Base-by-base conservation (phyloP, 2,329 filamentous ascomycete species). In the Remersonia thermophila region DNA sequence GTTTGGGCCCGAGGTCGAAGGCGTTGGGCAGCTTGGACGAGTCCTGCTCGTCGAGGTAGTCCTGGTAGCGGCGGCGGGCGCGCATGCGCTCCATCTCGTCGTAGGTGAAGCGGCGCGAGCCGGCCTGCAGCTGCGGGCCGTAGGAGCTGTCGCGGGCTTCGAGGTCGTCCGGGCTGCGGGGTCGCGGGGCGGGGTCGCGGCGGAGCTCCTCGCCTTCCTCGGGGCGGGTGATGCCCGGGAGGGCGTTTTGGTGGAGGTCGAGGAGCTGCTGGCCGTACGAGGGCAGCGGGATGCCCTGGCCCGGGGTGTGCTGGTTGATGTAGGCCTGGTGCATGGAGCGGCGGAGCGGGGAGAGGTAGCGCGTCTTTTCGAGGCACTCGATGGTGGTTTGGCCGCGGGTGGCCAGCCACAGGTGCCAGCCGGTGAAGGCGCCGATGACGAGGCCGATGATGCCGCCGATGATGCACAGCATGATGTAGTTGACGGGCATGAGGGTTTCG, bases 301-400 rank as follows among this genome's bases (percentile, higher is more conserved):
- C 62, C 51, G 63, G 69, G 51, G 44, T 64, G 53, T 71, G 63
- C 42, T 72, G 67, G 32, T 71, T 66, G 42, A 63, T 59, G 47
- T 75, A 71, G 37, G 78, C 71, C 43, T 73, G 65, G 52, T 83
- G 77, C 53, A 89, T 71, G 33, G 72, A 72, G 53, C 76, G 77
- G 38, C 80, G 73, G 41, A 94, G 56, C 0, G 85, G 84, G 8
- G 82, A 85, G 7, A 94, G 71, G 59, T 98, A 98, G 37, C 91
- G 74, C 2, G 89, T 96, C 66, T 91, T 95, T 59, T 98, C 91
- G 41, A 98, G 65, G 51, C 82, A 93, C 57, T 98, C 91, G 40
- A 98, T 95, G 3, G 91, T 98, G 1, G 91, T 98, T 59, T 93
- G 78, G 3, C 84, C 85, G 17, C 73, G 71, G 36, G 72, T 63